Percentiles rank a stretch among this genome's conserved stretches.
These are phyloP conservation scores for Hypholoma sublateritium DNA, from an alignment of 768 basidiomycete genomes.

Conservation along the genomic window DNA sequence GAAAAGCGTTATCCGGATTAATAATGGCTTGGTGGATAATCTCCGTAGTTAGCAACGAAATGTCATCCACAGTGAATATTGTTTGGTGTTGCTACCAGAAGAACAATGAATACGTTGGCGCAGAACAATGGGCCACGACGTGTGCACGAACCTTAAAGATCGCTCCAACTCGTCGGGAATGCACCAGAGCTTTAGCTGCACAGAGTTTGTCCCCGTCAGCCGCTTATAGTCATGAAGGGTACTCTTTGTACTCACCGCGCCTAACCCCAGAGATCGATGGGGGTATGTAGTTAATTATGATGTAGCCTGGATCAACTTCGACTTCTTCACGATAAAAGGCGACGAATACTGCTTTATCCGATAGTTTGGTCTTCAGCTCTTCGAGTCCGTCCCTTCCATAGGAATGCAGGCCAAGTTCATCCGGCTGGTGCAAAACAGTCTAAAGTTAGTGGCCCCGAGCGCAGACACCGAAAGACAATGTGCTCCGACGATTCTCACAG, in stretches of 20 bases:
- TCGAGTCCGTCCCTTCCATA: slow-evolving; percentile 41
- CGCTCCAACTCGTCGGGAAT: slow-evolving; percentile 45
- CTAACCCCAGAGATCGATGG: slow-evolving; percentile 35
- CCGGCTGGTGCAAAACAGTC: slow-evolving; percentile 26
- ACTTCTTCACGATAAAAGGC: slow-evolving; percentile 46
- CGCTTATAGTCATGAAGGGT: background rate
- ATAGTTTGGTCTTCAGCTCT: slow-evolving; percentile 45
- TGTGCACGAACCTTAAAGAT: slow-evolving; percentile 41
- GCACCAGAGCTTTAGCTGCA: slow-evolving; percentile 45
- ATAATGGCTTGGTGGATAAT: slow-evolving; percentile 34
- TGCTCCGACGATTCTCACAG: slow-evolving; percentile 16
- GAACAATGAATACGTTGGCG: slow-evolving; percentile 20
- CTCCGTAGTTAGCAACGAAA: slow-evolving; percentile 42
- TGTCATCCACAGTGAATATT: slow-evolving; percentile 43
- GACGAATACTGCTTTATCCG: slow-evolving; percentile 40
- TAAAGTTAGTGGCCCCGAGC: slow-evolving; percentile 1
- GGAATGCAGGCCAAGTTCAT: slow-evolving; percentile 39
- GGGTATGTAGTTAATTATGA: slow-evolving; percentile 47
- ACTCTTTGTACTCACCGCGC: slow-evolving; percentile 19
- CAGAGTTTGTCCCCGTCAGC: slow-evolving; percentile 2
- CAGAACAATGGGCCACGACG: slow-evolving; percentile 18
- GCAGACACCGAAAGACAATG: background rate
- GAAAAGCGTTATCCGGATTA: slow-evolving; percentile 15
- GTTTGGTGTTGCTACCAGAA: slow-evolving; percentile 41
- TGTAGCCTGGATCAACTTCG: slow-evolving; percentile 35